Evolutionary conservation across 1,284 basidiomycete species (phyloP).

Genomic region (Ceratobasidium sp.): DNA sequence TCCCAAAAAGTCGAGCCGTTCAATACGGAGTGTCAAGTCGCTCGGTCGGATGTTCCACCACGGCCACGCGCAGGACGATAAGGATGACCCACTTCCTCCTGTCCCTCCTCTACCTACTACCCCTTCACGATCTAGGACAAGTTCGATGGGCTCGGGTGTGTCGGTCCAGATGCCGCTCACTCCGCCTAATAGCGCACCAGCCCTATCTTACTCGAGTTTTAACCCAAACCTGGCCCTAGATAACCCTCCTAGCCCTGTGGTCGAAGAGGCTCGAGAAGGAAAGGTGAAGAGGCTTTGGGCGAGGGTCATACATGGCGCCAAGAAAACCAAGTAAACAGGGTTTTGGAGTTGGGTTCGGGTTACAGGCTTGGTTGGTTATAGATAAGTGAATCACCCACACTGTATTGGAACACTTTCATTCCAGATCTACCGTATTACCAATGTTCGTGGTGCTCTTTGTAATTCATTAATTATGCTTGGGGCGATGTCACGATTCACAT

Average conservation of each 20-base stretch:
- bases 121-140: neutral
- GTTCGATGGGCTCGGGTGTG: slow-evolving; percentile 2
- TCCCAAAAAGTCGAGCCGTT: slow-evolving; percentile 15
- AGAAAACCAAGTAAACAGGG: neutral
- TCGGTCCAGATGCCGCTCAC: slow-evolving; percentile 19
- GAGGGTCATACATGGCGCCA: slow-evolving; percentile 9
- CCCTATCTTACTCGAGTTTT: neutral
- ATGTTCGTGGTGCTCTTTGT: too few relatives aligned
- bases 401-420: too few relatives aligned
- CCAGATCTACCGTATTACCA: too few relatives aligned
- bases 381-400: too few relatives aligned
- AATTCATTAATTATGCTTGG: too few relatives aligned
- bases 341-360: neutral
- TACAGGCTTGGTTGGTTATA: neutral
- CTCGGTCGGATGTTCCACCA: slow-evolving; percentile 15
- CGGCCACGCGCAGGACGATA: neutral
- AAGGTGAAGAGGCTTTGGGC: slow-evolving; percentile 28
- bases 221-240: neutral
- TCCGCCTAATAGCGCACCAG: neutral
- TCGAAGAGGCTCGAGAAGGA: slow-evolving; percentile 14
- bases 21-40: slow-evolving; percentile 18
- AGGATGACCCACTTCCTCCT: neutral
- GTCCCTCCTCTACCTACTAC: neutral
- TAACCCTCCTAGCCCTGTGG: neutral
- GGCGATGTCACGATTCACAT: too few relatives aligned